Evolutionary conservation across 2,329 filamentous ascomycete genomes (phyloP).

Genomic region (Xylariaceae sp.): DNA sequence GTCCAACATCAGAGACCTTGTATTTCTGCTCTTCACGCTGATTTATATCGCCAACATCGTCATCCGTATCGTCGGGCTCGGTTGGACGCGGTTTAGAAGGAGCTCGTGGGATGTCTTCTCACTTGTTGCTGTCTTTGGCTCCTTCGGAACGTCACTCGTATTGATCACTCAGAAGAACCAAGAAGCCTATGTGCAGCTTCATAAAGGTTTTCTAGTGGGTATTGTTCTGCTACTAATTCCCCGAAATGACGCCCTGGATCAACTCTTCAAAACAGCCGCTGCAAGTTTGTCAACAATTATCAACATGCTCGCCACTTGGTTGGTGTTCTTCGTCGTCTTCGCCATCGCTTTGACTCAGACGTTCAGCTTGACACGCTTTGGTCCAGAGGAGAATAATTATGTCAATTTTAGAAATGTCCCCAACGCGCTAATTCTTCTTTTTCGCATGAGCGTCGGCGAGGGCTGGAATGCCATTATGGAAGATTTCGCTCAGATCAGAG

Average conservation of each 20-base stretch:
- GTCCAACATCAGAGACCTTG: conserved; percentile 71
- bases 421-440: conserved; percentile 90
- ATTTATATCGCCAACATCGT: conserved; percentile 83
- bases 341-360: conserved; percentile 96
- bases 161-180: conserved; percentile 66
- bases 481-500: conserved; percentile 81
- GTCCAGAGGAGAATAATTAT: conserved; percentile 72
- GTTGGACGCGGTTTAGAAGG: conserved; percentile 87
- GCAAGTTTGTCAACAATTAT: conserved; percentile 89
- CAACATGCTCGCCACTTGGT: conserved; percentile 94
- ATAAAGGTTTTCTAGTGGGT: conserved; percentile 93
- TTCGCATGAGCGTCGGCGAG: conserved; percentile 91
- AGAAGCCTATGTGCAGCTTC: conserved; percentile 74
- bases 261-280: conserved; percentile 97
- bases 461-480: conserved; percentile 98
- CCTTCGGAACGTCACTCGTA: conserved; percentile 82
- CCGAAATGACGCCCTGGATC: conserved; percentile 94
- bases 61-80: conserved; percentile 85
- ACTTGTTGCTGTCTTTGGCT: conserved; percentile 76
- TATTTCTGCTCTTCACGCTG: conserved; percentile 83
- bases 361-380: conserved; percentile 93
- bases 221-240: conserved; percentile 91
- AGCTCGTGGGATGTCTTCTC: conserved; percentile 97
- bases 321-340: conserved; percentile 94
- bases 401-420: conserved; percentile 93